Evolutionary conservation across 1,284 basidiomycete species (phyloP).

Genomic region (Puccinia sorghi): DNA sequence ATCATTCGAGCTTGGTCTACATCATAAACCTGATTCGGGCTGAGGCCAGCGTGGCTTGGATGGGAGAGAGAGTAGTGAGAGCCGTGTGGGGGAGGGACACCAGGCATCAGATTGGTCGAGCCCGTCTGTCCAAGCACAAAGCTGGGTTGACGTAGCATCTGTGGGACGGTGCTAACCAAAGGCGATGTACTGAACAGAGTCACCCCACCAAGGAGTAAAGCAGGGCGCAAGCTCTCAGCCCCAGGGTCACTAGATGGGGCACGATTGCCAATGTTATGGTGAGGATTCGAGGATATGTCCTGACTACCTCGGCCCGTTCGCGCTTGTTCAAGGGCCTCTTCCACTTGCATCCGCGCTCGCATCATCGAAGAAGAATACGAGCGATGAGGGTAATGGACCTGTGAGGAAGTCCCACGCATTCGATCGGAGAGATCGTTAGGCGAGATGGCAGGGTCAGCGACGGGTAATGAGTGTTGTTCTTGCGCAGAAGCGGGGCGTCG

Average conservation of each 20-base stretch:
- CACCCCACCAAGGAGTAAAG: conserved; percentile 10
- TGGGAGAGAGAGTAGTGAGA: conserved; percentile 8
- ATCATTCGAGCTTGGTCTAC: conserved; percentile 6
- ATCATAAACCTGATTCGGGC: not conserved
- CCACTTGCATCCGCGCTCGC: conserved; percentile 30
- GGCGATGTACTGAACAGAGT: conserved; percentile 36
- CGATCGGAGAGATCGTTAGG: conserved; percentile 4
- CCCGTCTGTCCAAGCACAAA: conserved; percentile 30
- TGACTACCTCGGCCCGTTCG: not conserved
- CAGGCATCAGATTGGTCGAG: conserved; percentile 7
- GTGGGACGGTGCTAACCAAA: conserved; percentile 16
- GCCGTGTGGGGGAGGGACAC: conserved; percentile 7
- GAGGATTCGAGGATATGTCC: not conserved
- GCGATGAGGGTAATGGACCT: conserved; percentile 34
- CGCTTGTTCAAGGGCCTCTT: conserved; percentile 29
- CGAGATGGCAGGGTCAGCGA: conserved; percentile 2
- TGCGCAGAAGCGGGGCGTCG: conserved; percentile 39
- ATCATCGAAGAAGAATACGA: conserved; percentile 33
- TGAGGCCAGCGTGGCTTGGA: not conserved
- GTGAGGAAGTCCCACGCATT: not conserved
- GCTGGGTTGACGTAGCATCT: conserved; percentile 21
- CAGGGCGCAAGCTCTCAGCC: not conserved
- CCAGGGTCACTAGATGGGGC: conserved; percentile 11
- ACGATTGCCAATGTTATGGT: not conserved
- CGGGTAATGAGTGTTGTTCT: conserved; percentile 14